A percentile compares a stretch with the other conserved stretches of the same genome.
Conservation (phyloP, 371 early-diverging fungal species). For the Entomophthora muscae region DNA sequence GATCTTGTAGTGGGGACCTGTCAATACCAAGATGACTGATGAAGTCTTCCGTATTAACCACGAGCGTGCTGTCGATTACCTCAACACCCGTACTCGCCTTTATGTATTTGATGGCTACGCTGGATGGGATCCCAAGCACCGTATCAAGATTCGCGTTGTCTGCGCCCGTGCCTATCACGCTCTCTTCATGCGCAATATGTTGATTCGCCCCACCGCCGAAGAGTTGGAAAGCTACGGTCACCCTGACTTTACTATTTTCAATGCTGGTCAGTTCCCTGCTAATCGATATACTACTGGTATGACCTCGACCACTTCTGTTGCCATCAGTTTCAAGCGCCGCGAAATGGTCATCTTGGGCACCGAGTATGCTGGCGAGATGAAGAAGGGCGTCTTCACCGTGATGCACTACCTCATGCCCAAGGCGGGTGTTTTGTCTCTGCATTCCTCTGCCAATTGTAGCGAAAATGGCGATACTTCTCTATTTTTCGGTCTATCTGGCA, state of each 20-base stretch:
- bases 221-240: constrained; percentile 79
- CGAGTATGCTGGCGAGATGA: constrained; percentile 98
- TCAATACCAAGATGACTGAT: constrained; percentile 78
- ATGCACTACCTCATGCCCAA: constrained; percentile 98
- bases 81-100: constrained; percentile 81
- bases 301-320: constrained; percentile 84
- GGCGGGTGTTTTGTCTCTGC: constrained; percentile 87
- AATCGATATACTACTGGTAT: constrained; percentile 92
- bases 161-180: constrained; percentile 92
- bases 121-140: constrained; percentile 91
- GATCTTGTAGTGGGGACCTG: constrained; percentile 69
- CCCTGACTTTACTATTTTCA: constrained; percentile 93
- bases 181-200: constrained; percentile 94
- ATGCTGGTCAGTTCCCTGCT: constrained; percentile 92
- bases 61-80: constrained; percentile 87
- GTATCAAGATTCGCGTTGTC: constrained; percentile 87
- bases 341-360: constrained; percentile 89
- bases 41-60: constrained; percentile 84
- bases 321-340: constrained; percentile 66
- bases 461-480: constrained; percentile 80
- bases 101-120: constrained; percentile 92
- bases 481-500: constrained; percentile 96
- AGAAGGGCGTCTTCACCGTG: constrained; percentile 93
- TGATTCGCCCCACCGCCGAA: constrained; percentile 82
- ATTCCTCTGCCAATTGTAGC: constrained; percentile 92